Percentiles rank a stretch among this genome's conserved stretches.
phyloP scores from a whole-genome alignment of 345 rosid genomes.

The Salix suchowensis region DNA sequence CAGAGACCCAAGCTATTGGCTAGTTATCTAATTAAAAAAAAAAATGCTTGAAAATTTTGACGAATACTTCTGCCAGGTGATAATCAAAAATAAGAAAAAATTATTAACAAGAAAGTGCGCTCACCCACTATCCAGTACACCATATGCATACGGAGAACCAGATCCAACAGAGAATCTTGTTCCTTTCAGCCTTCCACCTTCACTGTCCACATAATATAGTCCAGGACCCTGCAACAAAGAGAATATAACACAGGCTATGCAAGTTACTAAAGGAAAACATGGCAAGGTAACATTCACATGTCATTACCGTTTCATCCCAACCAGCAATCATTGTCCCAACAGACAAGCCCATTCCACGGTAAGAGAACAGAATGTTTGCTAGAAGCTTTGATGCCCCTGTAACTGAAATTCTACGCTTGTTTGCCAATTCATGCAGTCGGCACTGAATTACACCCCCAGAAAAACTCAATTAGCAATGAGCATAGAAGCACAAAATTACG shows the following conservation, averaged over 20 bases:
- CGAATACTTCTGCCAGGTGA: not conserved
- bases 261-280: not conserved
- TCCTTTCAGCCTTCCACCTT: conserved; percentile 98
- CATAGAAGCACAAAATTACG: conserved; percentile 12
- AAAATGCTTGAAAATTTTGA: not conserved
- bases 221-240: conserved; percentile 78
- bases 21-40: not conserved
- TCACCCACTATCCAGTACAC: conserved; percentile 92
- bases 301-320: conserved; percentile 90
- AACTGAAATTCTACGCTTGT: conserved; percentile 96
- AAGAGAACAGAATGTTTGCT: conserved; percentile 95
- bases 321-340: conserved; percentile 99
- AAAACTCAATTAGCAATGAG: conserved; percentile 3
- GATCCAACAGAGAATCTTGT: conserved; percentile 96
- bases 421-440: conserved; percentile 94
- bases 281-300: not conserved
- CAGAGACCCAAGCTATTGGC: not conserved
- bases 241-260: not conserved
- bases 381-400: conserved; percentile 96
- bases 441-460: conserved; percentile 46
- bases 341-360: conserved; percentile 97
- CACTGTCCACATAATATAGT: conserved; percentile 92
- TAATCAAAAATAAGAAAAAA: not conserved
- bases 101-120: conserved; percentile 8
- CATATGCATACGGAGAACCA: conserved; percentile 99